Evolutionary conservation across 1,284 basidiomycete species (phyloP).

Genomic region (Fomitopsis pinicola): DNA sequence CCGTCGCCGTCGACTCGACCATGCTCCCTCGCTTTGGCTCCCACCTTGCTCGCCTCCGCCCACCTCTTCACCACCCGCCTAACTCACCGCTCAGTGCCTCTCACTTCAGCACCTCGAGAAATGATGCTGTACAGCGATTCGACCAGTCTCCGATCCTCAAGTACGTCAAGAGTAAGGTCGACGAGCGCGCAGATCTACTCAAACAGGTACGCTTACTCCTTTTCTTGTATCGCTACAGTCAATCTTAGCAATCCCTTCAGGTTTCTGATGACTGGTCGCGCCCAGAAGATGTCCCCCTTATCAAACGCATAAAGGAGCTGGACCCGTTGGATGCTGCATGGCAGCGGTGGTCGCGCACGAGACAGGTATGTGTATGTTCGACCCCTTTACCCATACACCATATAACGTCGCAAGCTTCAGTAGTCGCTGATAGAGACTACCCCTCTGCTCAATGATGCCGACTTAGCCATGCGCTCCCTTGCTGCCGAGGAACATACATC

Average conservation of each 20-base stretch:
- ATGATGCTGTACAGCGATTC: background rate
- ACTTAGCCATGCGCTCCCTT: slow-evolving; percentile 69
- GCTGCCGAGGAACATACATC: slow-evolving; percentile 67
- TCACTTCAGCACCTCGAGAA: background rate
- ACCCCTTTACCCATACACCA: background rate
- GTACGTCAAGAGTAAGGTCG: slow-evolving; percentile 20
- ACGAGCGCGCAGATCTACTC: slow-evolving; percentile 22
- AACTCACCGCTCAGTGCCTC: background rate
- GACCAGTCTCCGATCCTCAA: slow-evolving; percentile 23
- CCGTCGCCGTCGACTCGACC: background rate
- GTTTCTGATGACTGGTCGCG: slow-evolving; percentile 26
- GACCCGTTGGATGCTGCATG: slow-evolving; percentile 50
- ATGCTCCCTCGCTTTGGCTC: background rate
- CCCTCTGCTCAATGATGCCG: slow-evolving; percentile 68
- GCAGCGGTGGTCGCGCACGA: slow-evolving; percentile 39
- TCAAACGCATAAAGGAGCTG: slow-evolving; percentile 46
- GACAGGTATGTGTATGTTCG: slow-evolving; percentile 33
- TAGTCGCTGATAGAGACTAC: slow-evolving; percentile 67
- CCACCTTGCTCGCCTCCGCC: background rate
- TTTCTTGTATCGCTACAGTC: background rate
- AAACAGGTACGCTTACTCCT: slow-evolving; percentile 15
- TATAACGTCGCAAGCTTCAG: slow-evolving; percentile 20
- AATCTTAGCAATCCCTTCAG: slow-evolving; percentile 11
- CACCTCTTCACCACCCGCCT: background rate
- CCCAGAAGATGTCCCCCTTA: slow-evolving; percentile 34